Conservation (phyloP, 2,329 filamentous ascomycete species). For the Chaetomium strumarium region DNA sequence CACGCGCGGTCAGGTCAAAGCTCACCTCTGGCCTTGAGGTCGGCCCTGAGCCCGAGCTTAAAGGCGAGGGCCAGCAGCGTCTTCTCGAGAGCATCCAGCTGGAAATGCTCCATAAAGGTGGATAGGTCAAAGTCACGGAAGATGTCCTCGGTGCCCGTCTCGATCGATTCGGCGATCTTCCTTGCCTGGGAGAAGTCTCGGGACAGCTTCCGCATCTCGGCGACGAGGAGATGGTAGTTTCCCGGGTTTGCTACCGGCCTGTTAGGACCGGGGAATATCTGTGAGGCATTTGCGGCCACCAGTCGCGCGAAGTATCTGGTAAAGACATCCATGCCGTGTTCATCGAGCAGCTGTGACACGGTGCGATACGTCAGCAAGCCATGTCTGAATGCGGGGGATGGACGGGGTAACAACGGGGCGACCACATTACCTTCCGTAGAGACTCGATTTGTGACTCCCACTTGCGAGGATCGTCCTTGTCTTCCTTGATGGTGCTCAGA, state of each 20-base stretch:
- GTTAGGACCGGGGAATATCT: constrained; percentile 79
- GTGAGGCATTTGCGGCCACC: constrained; percentile 81
- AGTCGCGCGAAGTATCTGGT: constrained; percentile 92
- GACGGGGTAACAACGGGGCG: not conserved
- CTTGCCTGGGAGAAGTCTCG: constrained; percentile 75
- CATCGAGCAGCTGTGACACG: constrained; percentile 73
- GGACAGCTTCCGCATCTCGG: constrained; percentile 81
- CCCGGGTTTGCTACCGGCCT: constrained; percentile 68
- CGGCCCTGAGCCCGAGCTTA: constrained; percentile 71
- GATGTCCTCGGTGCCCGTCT: constrained; percentile 83
- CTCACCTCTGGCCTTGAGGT: constrained; percentile 84
- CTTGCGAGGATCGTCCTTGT: constrained; percentile 78
- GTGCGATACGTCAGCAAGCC: constrained; percentile 5
- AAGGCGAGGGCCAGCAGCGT: constrained; percentile 84
- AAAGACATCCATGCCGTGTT: constrained; percentile 98
- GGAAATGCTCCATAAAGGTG: constrained; percentile 93
- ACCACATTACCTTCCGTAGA: constrained; percentile 68
- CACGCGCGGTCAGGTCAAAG: constrained; percentile 10
- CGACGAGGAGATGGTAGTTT: constrained; percentile 75
- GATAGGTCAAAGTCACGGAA: constrained; percentile 96
- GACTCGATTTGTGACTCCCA: constrained; percentile 89
- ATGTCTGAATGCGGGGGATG: not conserved
- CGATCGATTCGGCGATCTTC: constrained; percentile 90
- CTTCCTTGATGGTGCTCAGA: constrained; percentile 90
- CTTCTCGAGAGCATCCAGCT: constrained; percentile 82